Conservation (phyloP, 495 filamentous ascomycete species). For the Hyaloscypha hepaticicola region DNA sequence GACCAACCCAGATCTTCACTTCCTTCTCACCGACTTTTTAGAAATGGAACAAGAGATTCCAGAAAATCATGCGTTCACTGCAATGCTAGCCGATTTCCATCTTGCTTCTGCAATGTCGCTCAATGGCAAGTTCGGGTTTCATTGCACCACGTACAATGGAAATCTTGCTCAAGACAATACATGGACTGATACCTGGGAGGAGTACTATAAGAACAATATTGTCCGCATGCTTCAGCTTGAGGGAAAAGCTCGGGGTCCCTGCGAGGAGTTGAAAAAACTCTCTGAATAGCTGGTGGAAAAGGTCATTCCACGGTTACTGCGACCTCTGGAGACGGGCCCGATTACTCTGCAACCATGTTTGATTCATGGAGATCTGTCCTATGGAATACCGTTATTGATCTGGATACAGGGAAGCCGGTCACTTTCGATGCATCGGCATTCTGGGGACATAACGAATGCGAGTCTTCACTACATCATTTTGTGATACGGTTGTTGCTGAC, state of each 20-base stretch:
- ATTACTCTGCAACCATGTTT: constrained; percentile 35
- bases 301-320: constrained; percentile 36
- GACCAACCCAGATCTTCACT: constrained; percentile 15
- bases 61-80: constrained; percentile 42
- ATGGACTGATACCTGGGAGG: constrained; percentile 33
- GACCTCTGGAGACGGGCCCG: constrained; percentile 31
- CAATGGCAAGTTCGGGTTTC: constrained; percentile 53
- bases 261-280: constrained; percentile 29
- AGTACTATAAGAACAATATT: constrained; percentile 31
- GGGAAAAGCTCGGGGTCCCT: constrained; percentile 22
- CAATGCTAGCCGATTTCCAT: constrained; percentile 44
- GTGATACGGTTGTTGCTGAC: constrained; percentile 8
- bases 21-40: constrained; percentile 23
- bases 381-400: constrained; percentile 39
- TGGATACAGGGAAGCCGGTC: constrained; percentile 34
- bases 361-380: constrained; percentile 41
- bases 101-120: constrained; percentile 39
- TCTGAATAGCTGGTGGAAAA: constrained; percentile 18
- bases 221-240: constrained; percentile 31
- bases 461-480: constrained; percentile 13
- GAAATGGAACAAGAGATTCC: constrained; percentile 32
- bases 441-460: constrained; percentile 50
- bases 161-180: constrained; percentile 18
- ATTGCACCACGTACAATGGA: constrained; percentile 41
- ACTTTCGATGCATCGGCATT: constrained; percentile 49